Evolutionary conservation across 495 filamentous ascomycete genomes (phyloP).

Genomic region (Daldinia vernicosa): DNA sequence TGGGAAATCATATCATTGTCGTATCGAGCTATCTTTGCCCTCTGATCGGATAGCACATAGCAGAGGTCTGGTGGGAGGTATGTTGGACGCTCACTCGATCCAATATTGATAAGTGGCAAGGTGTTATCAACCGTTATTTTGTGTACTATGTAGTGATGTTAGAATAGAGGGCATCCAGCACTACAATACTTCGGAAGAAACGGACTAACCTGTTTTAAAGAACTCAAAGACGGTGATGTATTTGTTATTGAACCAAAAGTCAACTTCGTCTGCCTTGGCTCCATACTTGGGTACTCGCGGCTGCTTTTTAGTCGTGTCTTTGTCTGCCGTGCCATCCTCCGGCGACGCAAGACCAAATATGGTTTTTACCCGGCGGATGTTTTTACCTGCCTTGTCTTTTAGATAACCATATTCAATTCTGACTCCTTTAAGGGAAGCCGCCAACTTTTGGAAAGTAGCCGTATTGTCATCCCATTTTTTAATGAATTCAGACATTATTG

Average conservation of each 20-base stretch:
- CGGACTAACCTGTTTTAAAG: conserved; percentile 48
- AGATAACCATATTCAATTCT: background rate
- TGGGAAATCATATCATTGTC: conserved; percentile 65
- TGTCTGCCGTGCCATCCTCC: background rate
- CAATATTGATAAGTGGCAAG: conserved; percentile 71
- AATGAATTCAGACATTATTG: background rate
- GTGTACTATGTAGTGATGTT: conserved; percentile 8
- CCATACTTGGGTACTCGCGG: background rate
- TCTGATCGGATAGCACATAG: conserved; percentile 66
- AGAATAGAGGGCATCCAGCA: background rate
- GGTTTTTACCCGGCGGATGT: background rate
- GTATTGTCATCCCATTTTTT: background rate
- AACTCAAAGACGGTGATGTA: conserved; percentile 63
- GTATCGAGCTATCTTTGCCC: conserved; percentile 55
- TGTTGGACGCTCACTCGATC: conserved; percentile 59
- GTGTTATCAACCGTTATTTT: conserved; percentile 1
- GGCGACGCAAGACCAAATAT: conserved; percentile 10
- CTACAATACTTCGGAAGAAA: background rate
- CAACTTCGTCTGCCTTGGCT: background rate
- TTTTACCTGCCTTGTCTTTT: background rate
- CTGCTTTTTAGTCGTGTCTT: background rate
- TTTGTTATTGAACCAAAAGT: background rate
- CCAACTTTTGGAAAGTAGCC: background rate
- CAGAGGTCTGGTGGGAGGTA: conserved; percentile 72
- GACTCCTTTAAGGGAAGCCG: background rate